A percentile compares a stretch with the other conserved stretches of the same genome.
Evolutionary conservation across 208 protist species (phyloP).

Genomic region (Trypanosoma platydactyli): DNA sequence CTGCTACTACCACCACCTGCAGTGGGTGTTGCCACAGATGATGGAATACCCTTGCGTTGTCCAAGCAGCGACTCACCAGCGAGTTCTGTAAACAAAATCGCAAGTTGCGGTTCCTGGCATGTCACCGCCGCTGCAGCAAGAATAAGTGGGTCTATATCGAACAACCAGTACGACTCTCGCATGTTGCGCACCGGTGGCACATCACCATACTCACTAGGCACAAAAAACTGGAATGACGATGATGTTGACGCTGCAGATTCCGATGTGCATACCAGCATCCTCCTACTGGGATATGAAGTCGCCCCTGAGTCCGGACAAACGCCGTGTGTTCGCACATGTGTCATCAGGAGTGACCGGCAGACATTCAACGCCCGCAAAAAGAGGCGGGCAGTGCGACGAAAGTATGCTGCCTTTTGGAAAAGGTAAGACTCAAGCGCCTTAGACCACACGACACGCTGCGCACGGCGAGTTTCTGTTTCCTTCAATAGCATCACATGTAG

Average conservation of each 20-base stretch:
- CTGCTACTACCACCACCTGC: neutral
- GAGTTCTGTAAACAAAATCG: conserved; percentile 54
- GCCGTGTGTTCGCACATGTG: conserved; percentile 43
- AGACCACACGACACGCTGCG: conserved; percentile 41
- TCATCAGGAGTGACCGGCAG: conserved; percentile 37
- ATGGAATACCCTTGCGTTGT: conserved; percentile 38
- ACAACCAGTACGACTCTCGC: conserved; percentile 58
- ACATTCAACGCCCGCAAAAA: conserved; percentile 47
- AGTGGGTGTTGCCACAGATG: conserved; percentile 12
- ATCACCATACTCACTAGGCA: conserved; percentile 31
- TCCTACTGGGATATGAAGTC: neutral
- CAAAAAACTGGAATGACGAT: conserved; percentile 24
- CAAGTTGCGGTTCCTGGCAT: conserved; percentile 45
- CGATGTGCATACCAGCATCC: neutral
- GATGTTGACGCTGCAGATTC: neutral
- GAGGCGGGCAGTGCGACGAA: conserved; percentile 32
- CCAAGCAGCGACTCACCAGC: conserved; percentile 62
- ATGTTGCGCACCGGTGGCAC: conserved; percentile 46
- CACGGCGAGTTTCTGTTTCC: conserved; percentile 47
- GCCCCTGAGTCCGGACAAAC: neutral
- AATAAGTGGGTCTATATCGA: conserved; percentile 46
- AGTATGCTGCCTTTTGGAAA: conserved; percentile 24
- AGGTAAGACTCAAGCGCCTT: conserved; percentile 34
- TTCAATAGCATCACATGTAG: conserved; percentile 54
- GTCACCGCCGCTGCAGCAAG: conserved; percentile 48